These are phyloP conservation scores for Citrullus mucosospermus DNA, from an alignment of 306 rosid species.

Conservation along the genomic window DNA sequence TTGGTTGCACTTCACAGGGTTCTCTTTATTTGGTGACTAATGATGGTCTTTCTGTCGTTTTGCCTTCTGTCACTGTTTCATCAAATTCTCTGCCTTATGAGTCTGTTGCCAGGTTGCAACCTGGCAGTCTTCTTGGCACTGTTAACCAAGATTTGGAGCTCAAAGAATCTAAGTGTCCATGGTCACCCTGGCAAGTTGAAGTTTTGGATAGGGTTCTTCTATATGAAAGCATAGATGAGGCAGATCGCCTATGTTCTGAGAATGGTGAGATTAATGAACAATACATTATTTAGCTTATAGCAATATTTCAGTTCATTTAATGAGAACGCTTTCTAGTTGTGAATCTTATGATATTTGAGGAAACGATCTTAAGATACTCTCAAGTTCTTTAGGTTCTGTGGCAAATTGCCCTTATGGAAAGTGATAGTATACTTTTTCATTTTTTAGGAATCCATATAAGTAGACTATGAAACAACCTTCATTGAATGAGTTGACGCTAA, in stretches of 20 bases:
- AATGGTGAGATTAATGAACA: constrained; percentile 55
- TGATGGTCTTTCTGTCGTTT: constrained; percentile 60
- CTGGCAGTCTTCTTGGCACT: constrained; percentile 24
- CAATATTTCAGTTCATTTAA: neutral
- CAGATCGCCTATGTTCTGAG: constrained; percentile 66
- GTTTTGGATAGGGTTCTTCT: constrained; percentile 77
- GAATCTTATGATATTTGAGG: neutral
- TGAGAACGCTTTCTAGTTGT: neutral
- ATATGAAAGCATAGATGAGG: constrained; percentile 66
- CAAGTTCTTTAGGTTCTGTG: neutral
- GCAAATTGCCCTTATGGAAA: neutral
- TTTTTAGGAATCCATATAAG: too few species aligned
- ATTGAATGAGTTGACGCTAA: too few species aligned
- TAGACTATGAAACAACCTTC: too few species aligned
- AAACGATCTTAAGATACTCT: neutral
- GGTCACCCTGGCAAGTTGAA: constrained; percentile 65
- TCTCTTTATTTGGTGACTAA: constrained; percentile 71
- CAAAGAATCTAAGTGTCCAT: constrained; percentile 27
- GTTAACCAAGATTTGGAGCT: constrained; percentile 33
- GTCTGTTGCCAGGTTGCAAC: constrained; percentile 39
- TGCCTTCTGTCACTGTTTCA: constrained; percentile 59
- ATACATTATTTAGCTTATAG: neutral
- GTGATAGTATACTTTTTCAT: neutral
- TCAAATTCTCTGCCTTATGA: constrained; percentile 55
- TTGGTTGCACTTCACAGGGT: constrained; percentile 79